These are phyloP conservation scores for Rhododendron kiyosumense DNA, from an alignment of 148 eudicot species.

Conservation along the genomic window DNA sequence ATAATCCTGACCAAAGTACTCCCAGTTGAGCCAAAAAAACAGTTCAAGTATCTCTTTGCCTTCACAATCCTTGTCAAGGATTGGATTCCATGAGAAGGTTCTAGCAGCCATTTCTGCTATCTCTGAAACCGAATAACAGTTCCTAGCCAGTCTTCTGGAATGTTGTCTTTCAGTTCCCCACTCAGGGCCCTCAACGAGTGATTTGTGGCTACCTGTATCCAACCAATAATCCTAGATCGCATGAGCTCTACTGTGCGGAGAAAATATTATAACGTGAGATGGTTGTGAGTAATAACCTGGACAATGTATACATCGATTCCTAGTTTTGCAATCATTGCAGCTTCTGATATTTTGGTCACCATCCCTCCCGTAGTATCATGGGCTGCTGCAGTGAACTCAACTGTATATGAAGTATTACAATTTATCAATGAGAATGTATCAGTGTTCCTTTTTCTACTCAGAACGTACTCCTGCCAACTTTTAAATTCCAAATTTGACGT, in stretches of 20 bases:
- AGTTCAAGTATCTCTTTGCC: background rate
- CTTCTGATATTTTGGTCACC: constrained; percentile 87
- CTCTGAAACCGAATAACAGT: constrained; percentile 67
- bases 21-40: background rate
- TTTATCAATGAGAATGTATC: background rate
- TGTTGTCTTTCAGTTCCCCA: constrained; percentile 40
- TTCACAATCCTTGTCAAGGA: background rate
- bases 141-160: constrained; percentile 83
- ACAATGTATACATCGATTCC: constrained; percentile 93
- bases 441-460: background rate
- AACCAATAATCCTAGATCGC: background rate
- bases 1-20: background rate
- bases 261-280: background rate
- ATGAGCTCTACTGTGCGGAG: background rate
- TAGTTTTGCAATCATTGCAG: constrained; percentile 83
- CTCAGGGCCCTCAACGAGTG: constrained; percentile 70
- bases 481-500: no score
- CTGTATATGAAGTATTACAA: constrained; percentile 30
- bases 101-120: constrained; percentile 14
- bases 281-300: constrained; percentile 39
- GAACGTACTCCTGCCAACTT: background rate
- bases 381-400: constrained; percentile 77
- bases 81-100: background rate
- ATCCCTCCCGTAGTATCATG: constrained; percentile 99
- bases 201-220: constrained; percentile 80